phyloP scores from a whole-genome alignment of 352 stramenopile species.

The Phytophthora sansomeana region DNA sequence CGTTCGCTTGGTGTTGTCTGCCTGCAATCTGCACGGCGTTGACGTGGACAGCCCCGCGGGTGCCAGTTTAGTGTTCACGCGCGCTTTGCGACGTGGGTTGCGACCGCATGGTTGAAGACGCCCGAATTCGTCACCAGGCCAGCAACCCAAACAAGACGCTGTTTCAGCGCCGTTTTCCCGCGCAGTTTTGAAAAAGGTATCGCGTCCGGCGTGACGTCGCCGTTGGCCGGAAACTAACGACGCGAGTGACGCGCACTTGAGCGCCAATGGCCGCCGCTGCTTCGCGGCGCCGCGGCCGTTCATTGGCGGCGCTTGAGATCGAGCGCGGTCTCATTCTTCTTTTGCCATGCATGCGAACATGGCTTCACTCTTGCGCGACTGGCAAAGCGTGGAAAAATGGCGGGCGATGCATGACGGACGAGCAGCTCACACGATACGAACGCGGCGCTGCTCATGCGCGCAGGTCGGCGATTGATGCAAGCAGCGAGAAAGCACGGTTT shows the following conservation, averaged over 20 bases:
- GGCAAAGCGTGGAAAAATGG: not conserved
- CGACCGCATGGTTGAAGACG: conserved; percentile 4
- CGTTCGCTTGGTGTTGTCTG: too few species aligned
- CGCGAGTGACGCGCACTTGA: conserved; percentile 11
- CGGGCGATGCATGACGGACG: not conserved
- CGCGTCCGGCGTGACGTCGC: conserved; percentile 15
- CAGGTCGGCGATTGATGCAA: too few species aligned
- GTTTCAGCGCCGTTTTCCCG: conserved; percentile 12
- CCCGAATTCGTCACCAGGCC: conserved; percentile 9
- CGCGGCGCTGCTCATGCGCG: too few species aligned
- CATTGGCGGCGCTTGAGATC: conserved; percentile 10
- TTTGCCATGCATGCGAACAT: not conserved
- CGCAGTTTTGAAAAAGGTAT: conserved; percentile 3
- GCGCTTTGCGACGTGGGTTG: conserved; percentile 14
- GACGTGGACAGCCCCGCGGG: not conserved
- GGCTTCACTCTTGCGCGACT: not conserved
- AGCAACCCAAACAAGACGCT: not conserved
- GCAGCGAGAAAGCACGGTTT: too few species aligned
- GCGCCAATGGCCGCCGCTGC: conserved; percentile 17
- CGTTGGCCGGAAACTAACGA: not conserved
- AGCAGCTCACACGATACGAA: not conserved
- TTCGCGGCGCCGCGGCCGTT: not conserved
- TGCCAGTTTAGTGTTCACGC: not conserved
- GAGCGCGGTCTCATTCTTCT: too few species aligned
- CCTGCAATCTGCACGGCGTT: not conserved